phyloP scores from a whole-genome alignment of 257 asterid species.

The Lithospermum erythrorhizon region DNA sequence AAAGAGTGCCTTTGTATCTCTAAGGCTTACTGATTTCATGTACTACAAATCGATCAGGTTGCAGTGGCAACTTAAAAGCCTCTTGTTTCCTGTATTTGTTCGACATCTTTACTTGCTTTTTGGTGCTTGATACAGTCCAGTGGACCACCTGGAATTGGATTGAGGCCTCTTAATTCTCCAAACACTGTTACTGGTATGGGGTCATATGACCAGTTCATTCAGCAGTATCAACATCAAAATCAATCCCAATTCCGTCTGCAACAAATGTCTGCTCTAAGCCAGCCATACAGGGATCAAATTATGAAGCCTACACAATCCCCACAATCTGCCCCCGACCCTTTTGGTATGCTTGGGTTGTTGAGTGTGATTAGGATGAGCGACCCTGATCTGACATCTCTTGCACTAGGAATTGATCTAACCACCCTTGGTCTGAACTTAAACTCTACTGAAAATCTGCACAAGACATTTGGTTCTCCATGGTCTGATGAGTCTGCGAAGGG shows the following conservation, averaged over 20 bases:
- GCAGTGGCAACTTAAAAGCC: not conserved
- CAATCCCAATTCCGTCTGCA: slow-evolving; percentile 81
- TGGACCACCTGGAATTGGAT: slow-evolving; percentile 68
- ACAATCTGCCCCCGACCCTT: slow-evolving; percentile 57
- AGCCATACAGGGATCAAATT: slow-evolving; percentile 81
- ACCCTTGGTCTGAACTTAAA: slow-evolving; percentile 91
- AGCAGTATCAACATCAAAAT: slow-evolving; percentile 82
- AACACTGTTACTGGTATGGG: slow-evolving; percentile 70
- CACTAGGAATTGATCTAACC: slow-evolving; percentile 91
- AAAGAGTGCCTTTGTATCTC: not conserved
- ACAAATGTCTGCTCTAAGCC: slow-evolving; percentile 78
- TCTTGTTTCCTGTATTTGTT: slow-evolving; percentile 1
- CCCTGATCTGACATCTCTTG: slow-evolving; percentile 81
- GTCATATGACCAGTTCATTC: slow-evolving; percentile 77
- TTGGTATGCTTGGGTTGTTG: slow-evolving; percentile 83
- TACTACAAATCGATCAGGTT: not conserved
- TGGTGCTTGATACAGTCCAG: slow-evolving; percentile 41
- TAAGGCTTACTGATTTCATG: not conserved
- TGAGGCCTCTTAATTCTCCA: slow-evolving; percentile 65
- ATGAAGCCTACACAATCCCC: slow-evolving; percentile 57
- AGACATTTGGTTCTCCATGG: slow-evolving; percentile 92
- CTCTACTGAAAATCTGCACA: slow-evolving; percentile 81
- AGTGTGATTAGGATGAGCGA: slow-evolving; percentile 82
- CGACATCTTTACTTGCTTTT: slow-evolving; percentile 7
- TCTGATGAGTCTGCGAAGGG: slow-evolving; percentile 93